Evolutionary conservation across 805 yeast genomes (phyloP), one percentile per base, ranked within the genome.

Genomic region (Wickerhamiella siamensis): DNA sequence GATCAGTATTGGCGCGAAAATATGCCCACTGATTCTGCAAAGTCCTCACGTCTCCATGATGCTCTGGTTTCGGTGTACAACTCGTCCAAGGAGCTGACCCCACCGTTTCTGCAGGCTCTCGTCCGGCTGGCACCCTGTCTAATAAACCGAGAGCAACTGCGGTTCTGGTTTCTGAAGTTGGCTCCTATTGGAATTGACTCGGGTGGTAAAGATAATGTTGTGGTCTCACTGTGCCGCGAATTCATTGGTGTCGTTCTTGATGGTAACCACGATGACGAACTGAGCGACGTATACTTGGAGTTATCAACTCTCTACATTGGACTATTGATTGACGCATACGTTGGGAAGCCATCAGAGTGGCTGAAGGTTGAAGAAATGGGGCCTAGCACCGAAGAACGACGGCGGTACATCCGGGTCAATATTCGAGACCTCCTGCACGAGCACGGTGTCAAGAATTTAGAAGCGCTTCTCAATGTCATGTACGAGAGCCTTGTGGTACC

Each of bases 131-230:
- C 44, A 3, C 59, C 63, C 1, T 50, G 58, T 26, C 43, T 64
- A 9, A 49, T 53, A 21, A 48, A 51, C 32, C 38, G 41, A 12
- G 52, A 59, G 6, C 52, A 56, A 31, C 47, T 71, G 8, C 47
- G 53, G 18, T 54, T 62, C 32, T 78, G 83, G 82, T 61, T 72
- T 38, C 58, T 61, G 22, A 61, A 68, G 29, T 68, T 73, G 44
- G 51, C 67, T 10, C 60, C 60, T 10, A 71, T 73, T 0, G 75
- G 79, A 0, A 59, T 75, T 3, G 77, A 77, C 49, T 72, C 79
- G 29, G 76, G 79, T 0, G 78, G 81, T 2, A 61, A 59, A 40
- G 66, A 63, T 42, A 49, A 64, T n/a, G 52, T 51, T 5, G 60
- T 70, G 1, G 67, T 62, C 2, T 45, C 47, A 18, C 51, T 55